Base-by-base conservation (phyloP, 2,329 filamentous ascomycete genomes). In the Teratosphaeria epicoccoides region DNA sequence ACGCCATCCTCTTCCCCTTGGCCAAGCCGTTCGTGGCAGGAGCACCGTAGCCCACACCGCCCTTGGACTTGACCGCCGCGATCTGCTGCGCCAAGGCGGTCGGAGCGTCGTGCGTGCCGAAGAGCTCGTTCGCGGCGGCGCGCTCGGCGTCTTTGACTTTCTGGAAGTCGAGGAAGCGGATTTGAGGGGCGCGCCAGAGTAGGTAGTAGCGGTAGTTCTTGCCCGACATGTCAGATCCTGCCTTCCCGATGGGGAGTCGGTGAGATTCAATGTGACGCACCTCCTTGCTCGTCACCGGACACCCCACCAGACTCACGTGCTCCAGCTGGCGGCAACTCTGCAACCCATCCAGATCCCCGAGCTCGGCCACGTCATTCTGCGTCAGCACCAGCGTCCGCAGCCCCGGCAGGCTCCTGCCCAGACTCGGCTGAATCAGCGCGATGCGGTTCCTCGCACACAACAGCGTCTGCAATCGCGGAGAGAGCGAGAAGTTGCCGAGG, bases 201-300 rank as follows among this genome's bases (percentile, higher is more conserved):
- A 95, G 75, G 85, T 88, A 98, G 68, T 85, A 85, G 49, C 93
- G 85, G 73, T 97, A 98, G 71, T 96, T 76, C 88, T 96, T n/a
- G 55, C 28, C 11, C 20, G 9, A 14, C 11, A 14, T 22, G 40
- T 55, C 51, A 57, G 49, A n/a, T 37, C 37, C 2, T 25, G 52
- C 52, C 23, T 25, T 24, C 7, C n/a, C n/a, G n/a, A n/a, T n/a
- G n/a, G n/a, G 2, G 25, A 23, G 5, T 17, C 37, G 10, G 6
- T 37, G 25, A 26, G 23, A 9, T n/a, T 24, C 5, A 12, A n/a
- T 24, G 26, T 9, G 14, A 71, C 84, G 61, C 68, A 95, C 90
- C 82, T 97, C 90, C 72, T 91, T 95, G 74, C 85, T 87, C 23
- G 87, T 82, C 6, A 97, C 87, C 0, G 93, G 91, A 68, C 97